Conservation (phyloP, 306 rosid species). For the Coriaria nepalensis region DNA sequence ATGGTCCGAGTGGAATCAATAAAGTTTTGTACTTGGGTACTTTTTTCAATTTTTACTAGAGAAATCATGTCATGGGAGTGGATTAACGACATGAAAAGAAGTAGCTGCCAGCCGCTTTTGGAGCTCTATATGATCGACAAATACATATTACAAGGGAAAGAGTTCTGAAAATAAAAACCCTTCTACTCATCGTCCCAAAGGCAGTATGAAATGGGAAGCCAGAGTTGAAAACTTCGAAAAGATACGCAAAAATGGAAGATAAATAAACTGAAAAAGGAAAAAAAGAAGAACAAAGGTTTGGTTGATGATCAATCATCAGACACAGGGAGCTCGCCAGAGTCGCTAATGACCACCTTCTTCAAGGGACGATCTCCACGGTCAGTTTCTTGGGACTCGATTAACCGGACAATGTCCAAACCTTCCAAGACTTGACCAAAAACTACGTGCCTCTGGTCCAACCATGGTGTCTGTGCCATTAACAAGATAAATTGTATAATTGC, state of each 20-base stretch:
- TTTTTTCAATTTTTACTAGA: too few relatives aligned
- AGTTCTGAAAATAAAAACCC: background rate
- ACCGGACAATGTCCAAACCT: constrained; percentile 66
- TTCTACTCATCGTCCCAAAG: background rate
- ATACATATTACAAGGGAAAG: background rate
- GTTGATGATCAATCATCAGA: constrained; percentile 20
- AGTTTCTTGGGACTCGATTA: constrained; percentile 75
- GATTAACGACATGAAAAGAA: background rate
- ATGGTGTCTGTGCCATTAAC: constrained; percentile 58
- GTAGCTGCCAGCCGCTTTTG: constrained; percentile 7
- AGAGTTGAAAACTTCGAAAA: constrained; percentile 12
- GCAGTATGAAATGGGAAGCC: constrained; percentile 10
- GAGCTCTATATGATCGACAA: constrained; percentile 9
- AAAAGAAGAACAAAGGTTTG: constrained; percentile 2
- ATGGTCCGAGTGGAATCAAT: too few relatives aligned
- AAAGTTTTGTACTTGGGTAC: too few relatives aligned
- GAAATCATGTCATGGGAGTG: too few relatives aligned
- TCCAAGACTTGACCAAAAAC: constrained; percentile 98
- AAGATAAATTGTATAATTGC: constrained; percentile 8
- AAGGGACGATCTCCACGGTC: constrained; percentile 90
- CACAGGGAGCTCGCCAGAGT: constrained; percentile 85
- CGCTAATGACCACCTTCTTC: constrained; percentile 73
- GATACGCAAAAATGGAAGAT: background rate
- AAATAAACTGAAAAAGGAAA: background rate
- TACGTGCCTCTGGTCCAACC: constrained; percentile 92